A percentile compares a stretch with the other conserved stretches of the same genome.
Conservation (phyloP, 2,329 filamentous ascomycete species). For the Fusarium avenaceum region DNA sequence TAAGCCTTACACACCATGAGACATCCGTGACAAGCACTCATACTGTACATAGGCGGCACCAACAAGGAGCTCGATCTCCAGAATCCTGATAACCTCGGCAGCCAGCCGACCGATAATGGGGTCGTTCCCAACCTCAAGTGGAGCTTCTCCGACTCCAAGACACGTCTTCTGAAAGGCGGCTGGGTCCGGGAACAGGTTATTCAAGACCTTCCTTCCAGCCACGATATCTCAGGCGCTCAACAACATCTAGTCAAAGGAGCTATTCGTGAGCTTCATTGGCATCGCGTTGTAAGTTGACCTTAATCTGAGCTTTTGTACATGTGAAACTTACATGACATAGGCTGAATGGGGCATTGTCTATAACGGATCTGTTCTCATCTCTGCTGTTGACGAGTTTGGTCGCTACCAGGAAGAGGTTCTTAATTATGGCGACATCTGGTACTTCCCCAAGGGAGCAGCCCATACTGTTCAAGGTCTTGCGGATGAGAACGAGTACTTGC, state of each 20-base stretch:
- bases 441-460: slow-evolving; percentile 75
- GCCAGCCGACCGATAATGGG: slow-evolving; percentile 72
- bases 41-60: slow-evolving; percentile 67
- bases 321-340: slow-evolving; percentile 51
- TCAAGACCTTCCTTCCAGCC: slow-evolving; percentile 74
- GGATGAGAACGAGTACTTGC: slow-evolving; percentile 76
- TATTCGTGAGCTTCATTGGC: slow-evolving; percentile 76
- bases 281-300: slow-evolving; percentile 66
- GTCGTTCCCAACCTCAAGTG: slow-evolving; percentile 76
- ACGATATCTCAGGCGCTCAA: slow-evolving; percentile 76
- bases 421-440: slow-evolving; percentile 75
- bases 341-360: slow-evolving; percentile 77
- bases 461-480: slow-evolving; percentile 75
- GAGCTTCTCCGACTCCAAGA: slow-evolving; percentile 78
- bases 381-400: slow-evolving; percentile 73
- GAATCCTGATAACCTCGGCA: slow-evolving; percentile 74
- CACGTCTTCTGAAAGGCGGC: slow-evolving; percentile 71
- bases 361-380: slow-evolving; percentile 67
- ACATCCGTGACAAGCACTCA: no score
- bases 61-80: slow-evolving; percentile 71
- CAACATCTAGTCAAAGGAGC: slow-evolving; percentile 77
- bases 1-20: slow-evolving; percentile 49
- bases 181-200: slow-evolving; percentile 77
- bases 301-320: no score
- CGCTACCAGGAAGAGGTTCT: slow-evolving; percentile 67